Evolutionary conservation across 768 basidiomycete genomes (phyloP).

Genomic region (Mycena albidolilacea): DNA sequence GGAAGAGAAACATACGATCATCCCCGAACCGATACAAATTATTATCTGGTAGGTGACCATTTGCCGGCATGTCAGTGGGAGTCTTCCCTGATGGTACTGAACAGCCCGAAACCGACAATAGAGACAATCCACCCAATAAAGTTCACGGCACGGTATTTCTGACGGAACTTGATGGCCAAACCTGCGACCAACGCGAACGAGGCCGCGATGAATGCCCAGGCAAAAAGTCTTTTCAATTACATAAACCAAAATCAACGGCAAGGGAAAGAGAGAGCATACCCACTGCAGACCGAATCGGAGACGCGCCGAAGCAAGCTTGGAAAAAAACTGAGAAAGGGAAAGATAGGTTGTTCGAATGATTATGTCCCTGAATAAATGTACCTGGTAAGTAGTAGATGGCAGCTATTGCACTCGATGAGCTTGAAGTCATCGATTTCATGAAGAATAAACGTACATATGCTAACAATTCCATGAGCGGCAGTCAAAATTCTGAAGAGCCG

Average conservation of each 20-base stretch:
- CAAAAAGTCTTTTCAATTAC: slow-evolving; percentile 45
- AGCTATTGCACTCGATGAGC: slow-evolving; percentile 32
- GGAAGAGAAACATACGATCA: slow-evolving; percentile 17
- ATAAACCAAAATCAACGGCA: not conserved
- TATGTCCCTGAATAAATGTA: not conserved
- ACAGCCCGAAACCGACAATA: slow-evolving; percentile 55
- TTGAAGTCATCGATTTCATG: not conserved
- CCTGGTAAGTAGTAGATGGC: slow-evolving; percentile 53
- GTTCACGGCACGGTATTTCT: slow-evolving; percentile 53
- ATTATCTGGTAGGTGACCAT: slow-evolving; percentile 49
- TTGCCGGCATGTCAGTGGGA: slow-evolving; percentile 32
- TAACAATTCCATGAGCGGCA: slow-evolving; percentile 42
- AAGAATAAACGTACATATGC: slow-evolving; percentile 39
- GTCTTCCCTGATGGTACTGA: slow-evolving; percentile 46
- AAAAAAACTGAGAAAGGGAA: slow-evolving; percentile 51
- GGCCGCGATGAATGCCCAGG: slow-evolving; percentile 51
- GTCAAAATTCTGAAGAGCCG: slow-evolving; percentile 46
- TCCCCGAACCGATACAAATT: slow-evolving; percentile 17
- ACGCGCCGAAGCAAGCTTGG: slow-evolving; percentile 58
- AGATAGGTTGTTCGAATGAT: not conserved
- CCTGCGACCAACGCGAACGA: slow-evolving; percentile 57
- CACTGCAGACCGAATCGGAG: slow-evolving; percentile 55
- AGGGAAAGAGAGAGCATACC: not conserved
- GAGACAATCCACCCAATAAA: slow-evolving; percentile 53
- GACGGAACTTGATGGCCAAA: slow-evolving; percentile 44